These are phyloP conservation scores for Fulvia fulva DNA, from an alignment of 2,329 filamentous ascomycete genomes.

Conservation along the genomic window DNA sequence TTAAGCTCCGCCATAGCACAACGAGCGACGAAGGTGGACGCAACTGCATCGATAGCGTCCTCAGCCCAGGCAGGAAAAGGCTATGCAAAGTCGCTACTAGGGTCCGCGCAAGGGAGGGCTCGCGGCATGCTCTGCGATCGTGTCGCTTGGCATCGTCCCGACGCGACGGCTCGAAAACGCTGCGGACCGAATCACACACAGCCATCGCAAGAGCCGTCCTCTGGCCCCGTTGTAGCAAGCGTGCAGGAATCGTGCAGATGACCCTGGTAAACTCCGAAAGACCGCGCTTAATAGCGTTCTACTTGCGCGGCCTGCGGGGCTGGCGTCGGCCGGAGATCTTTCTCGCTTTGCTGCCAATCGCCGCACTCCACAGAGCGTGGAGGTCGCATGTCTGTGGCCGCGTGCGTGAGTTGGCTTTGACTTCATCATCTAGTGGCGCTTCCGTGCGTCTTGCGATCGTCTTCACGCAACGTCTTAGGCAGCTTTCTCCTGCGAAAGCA, in stretches of 20 bases:
- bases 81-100: slow-evolving; percentile 12
- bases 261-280: slow-evolving; percentile 4
- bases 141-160: slow-evolving; percentile 7
- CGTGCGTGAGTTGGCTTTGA: slow-evolving; percentile 3
- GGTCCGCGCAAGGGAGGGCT: background rate
- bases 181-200: slow-evolving; percentile 6
- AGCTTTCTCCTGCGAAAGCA: slow-evolving; percentile 14
- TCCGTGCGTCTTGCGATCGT: slow-evolving; percentile 4
- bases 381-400: slow-evolving; percentile 8
- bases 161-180: slow-evolving; percentile 3
- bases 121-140: background rate
- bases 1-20: slow-evolving; percentile 19
- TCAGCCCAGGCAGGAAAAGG: slow-evolving; percentile 16
- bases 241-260: slow-evolving; percentile 1
- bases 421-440: slow-evolving; percentile 10
- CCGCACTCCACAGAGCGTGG: slow-evolving; percentile 4
- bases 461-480: slow-evolving; percentile 4
- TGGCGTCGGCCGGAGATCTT: background rate
- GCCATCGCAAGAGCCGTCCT: background rate
- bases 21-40: slow-evolving; percentile 9
- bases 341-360: slow-evolving; percentile 3
- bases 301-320: slow-evolving; percentile 4
- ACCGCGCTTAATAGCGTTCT: slow-evolving; percentile 11
- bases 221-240: background rate
- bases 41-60: slow-evolving; percentile 21